phyloP scores from a whole-genome alignment of 768 basidiomycete genomes.

The Mycena rebaudengoi region DNA sequence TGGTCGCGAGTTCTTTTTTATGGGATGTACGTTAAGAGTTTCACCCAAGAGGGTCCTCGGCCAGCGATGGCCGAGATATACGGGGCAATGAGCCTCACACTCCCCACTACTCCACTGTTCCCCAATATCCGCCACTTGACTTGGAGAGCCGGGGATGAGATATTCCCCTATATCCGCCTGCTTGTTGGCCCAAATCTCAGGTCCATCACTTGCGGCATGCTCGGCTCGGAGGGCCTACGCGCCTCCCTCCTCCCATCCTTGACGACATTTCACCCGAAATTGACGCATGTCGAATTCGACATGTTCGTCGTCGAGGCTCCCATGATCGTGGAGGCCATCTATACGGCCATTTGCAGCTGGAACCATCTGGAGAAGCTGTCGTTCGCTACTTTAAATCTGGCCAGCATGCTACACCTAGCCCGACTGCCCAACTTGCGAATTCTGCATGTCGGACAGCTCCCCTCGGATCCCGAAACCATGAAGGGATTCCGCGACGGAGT shows the following conservation, averaged over 20 bases:
- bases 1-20: conserved; percentile 11
- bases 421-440: conserved; percentile 5
- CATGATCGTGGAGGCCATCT: background rate
- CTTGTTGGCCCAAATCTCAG: background rate
- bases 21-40: conserved; percentile 7
- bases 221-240: background rate
- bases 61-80: background rate
- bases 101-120: conserved; percentile 2
- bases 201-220: background rate
- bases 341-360: conserved; percentile 5
- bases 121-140: conserved; percentile 13
- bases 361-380: conserved; percentile 2
- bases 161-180: conserved; percentile 9
- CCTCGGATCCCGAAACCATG: background rate
- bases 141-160: background rate
- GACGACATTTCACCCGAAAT: conserved; percentile 7
- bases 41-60: background rate
- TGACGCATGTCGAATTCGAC: conserved; percentile 8
- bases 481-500: background rate
- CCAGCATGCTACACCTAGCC: conserved; percentile 5
- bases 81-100: background rate
- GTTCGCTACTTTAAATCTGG: background rate
- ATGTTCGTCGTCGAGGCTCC: background rate
- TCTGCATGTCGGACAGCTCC: background rate
- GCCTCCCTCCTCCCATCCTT: background rate